A percentile compares a stretch with the other conserved stretches of the same genome.
Evolutionary conservation across 148 eudicot genomes (phyloP).

Genomic region (Cornus florida): DNA sequence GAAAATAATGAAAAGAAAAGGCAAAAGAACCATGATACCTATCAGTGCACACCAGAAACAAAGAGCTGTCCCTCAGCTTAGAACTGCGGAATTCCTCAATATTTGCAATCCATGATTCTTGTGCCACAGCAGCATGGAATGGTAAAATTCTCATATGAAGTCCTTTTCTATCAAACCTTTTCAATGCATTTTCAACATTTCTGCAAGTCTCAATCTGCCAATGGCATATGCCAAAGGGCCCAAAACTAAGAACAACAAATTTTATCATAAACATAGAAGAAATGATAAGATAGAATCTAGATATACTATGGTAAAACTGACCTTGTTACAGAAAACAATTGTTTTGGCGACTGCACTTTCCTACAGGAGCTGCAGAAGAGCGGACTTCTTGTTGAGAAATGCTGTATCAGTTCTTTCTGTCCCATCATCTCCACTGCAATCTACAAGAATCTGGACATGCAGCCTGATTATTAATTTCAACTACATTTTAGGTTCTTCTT

Average conservation of each 20-base stretch:
- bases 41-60: slow-evolving; percentile 92
- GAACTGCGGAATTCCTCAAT: slow-evolving; percentile 73
- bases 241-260: not conserved
- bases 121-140: slow-evolving; percentile 91
- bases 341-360: slow-evolving; percentile 69
- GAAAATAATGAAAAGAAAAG: no score
- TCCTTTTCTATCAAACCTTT: slow-evolving; percentile 77
- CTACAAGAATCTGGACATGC: slow-evolving; percentile 67
- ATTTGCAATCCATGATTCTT: slow-evolving; percentile 69
- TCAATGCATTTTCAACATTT: slow-evolving; percentile 87
- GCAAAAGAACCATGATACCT: slow-evolving; percentile 41
- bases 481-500: not conserved
- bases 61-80: slow-evolving; percentile 33
- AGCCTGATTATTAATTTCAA: slow-evolving; percentile 1
- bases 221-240: not conserved
- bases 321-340: slow-evolving; percentile 97
- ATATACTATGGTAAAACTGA: slow-evolving; percentile 17
- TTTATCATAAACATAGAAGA: no score
- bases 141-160: slow-evolving; percentile 51
- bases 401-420: slow-evolving; percentile 83
- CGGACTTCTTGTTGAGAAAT: slow-evolving; percentile 78
- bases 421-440: slow-evolving; percentile 88
- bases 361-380: slow-evolving; percentile 74
- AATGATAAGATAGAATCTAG: not conserved
- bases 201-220: slow-evolving; percentile 95